Base-by-base conservation (phyloP, 495 filamentous ascomycete genomes). In the Tricharina praecox region DNA sequence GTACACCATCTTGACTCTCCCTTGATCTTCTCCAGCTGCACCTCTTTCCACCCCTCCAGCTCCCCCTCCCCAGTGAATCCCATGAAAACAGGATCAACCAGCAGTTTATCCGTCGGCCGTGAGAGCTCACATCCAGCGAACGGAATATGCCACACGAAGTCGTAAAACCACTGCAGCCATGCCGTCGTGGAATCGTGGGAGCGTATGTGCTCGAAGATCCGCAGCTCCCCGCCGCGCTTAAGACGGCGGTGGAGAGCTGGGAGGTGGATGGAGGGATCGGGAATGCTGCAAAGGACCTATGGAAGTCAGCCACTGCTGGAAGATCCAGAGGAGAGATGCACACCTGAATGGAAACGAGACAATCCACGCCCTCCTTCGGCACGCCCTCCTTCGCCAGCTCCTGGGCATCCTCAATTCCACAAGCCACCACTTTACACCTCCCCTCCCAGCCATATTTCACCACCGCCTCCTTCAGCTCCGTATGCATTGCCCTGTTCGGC, bases 361-460 rank as follows among this genome's bases (percentile, higher is more conserved):
- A 30, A 35, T 51, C 49, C 23, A 51, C 44, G 3, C 49, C 49
- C 44, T 46, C 34, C 34, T 47, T n/a, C 10, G 49, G 49, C 32
- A 51, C 49, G n/a, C 49, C 49, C 13, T 21, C 43, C 32, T 32
- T 34, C 23, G 23, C 44, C 18, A 51, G 24, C 33, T 32, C 35
- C 3, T 33, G 35, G 7, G 32, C 43, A 51, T 51, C 43, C 44
- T 51, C 49, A 51, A 47, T 47, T 28, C 49, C 49, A 42, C 49
- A 51, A 15, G 15, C 38, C n/a, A 51, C 15, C 33, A 51, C 28
- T 26, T 38, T 32, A 13, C 30, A 30, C 19, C 18, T 45, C 11
- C 33, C 49, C 23, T 30, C 42, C 49, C 49, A 51, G 3, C 43
- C 49, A 9, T 39, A 23, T 13, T 47, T 45, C 28, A 28, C 35